Base-by-base conservation (phyloP, 208 protist species). In the Leishmania gerbilli region DNA sequence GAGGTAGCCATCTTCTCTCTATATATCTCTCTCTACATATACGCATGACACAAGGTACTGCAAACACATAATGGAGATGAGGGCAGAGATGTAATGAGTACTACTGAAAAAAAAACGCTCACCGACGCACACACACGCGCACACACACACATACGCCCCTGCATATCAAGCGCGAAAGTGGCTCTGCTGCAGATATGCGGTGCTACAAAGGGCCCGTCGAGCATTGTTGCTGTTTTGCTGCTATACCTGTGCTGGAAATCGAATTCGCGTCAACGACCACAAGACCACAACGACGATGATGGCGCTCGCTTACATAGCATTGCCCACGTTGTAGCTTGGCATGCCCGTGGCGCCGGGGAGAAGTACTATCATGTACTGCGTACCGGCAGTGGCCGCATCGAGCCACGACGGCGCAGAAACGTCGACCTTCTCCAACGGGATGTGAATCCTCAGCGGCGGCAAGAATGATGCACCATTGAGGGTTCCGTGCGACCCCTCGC, bases 321-420 rank as follows among this genome's bases (percentile, higher is more conserved):
- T 1, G 8, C 42, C 24, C 24, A 51, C 0, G 4, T 3, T 11
- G n/a, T 72, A 72, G 45, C 27, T 53, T 72, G 68, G 13, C 68
- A 34, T 72, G 24, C 45, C 49, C 9, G 45, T 47, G 34, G 42
- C 51, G 6, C 7, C 24, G 49, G 13, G 8, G n/a, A 37, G 13
- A 6, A 21, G 49, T 42, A 53, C 37, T 64, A 74, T 68, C 21
- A 42, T 56, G 51, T 79, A 74, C 60, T 71, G 40, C 79, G 79
- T 79, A 21, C 47, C 42, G 9, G 64, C 64, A 47, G 79, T 83
- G 17, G 79, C 79, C n/a, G 27, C 58, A 40, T 83, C 79, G 31
- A 83, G 74, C 34, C 71, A 83, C 47, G 74, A 64, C 34, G 79
- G 79, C 17, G 74, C 64, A n/a, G 79, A 58, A 27, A 62, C 17